phyloP scores from a whole-genome alignment of 345 rosid genomes.

The Euphorbia pulcherrima region DNA sequence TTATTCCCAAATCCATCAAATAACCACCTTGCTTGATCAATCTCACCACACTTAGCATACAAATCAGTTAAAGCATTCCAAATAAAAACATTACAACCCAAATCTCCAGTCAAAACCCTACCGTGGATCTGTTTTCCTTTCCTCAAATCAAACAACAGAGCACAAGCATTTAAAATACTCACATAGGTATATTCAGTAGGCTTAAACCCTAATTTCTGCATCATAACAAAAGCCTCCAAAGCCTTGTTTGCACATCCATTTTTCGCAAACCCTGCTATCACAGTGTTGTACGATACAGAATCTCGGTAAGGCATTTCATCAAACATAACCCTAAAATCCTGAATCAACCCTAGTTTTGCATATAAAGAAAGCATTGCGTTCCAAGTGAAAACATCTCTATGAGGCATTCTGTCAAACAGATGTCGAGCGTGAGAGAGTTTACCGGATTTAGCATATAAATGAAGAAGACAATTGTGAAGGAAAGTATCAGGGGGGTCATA shows the following conservation, averaged over 20 bases:
- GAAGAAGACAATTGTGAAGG: conserved; percentile 54
- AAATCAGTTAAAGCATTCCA: conserved; percentile 53
- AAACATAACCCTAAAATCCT: conserved; percentile 38
- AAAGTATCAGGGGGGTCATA: conserved; percentile 36
- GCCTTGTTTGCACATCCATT: conserved; percentile 37
- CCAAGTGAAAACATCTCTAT: conserved; percentile 48
- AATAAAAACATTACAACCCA: conserved; percentile 36
- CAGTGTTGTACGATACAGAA: conserved; percentile 50
- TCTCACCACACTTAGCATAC: conserved; percentile 54
- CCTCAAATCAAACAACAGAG: conserved; percentile 44
- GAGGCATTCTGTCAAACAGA: conserved; percentile 56
- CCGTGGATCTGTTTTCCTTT: conserved; percentile 54
- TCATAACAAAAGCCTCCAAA: conserved; percentile 32
- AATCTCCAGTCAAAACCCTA: conserved; percentile 32
- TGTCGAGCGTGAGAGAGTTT: conserved; percentile 28
- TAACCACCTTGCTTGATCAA: conserved; percentile 43
- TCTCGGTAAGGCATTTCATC: conserved; percentile 45
- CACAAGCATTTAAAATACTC: conserved; percentile 49
- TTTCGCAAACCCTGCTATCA: conserved; percentile 39
- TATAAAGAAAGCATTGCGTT: conserved; percentile 51
- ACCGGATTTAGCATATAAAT: conserved; percentile 39
- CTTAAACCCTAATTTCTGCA: conserved; percentile 36
- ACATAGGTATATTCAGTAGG: conserved; percentile 47
- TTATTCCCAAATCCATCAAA: conserved; percentile 36
- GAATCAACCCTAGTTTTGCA: conserved; percentile 34